Base-by-base conservation (phyloP, 352 stramenopile genomes). In the Phytopythium mirpurense region DNA sequence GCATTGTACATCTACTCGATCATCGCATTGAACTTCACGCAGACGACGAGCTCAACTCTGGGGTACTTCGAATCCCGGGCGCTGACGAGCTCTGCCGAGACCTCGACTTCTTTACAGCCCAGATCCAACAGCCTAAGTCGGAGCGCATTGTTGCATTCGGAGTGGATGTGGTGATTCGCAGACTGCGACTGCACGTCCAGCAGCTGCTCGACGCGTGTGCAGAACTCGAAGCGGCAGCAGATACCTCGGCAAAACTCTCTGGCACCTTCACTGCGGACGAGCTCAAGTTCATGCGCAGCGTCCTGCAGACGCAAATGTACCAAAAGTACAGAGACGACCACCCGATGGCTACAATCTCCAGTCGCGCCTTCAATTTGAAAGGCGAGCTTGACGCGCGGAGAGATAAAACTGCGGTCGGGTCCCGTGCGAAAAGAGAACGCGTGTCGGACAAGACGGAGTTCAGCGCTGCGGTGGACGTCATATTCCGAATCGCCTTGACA, bases 281-380 rank as follows among this genome's bases (percentile, higher is more conserved):
- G 18, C 34, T 56, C 32, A 47, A 55, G 10, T 72, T 83, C 5
- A 50, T 70, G 10, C 51, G 60, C 10, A 40, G 48, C 3, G 53
- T 83, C 44, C 67, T 66, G 59, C 52, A 71, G 40, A 74, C 72
- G 1, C 70, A 83, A 24, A 81, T 81, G 72, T 78, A 72, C 51
- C 71, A 80, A 43, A 78, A 76, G 58, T 78, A 81, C 37, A 59
- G 61, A 46, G 72, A 81, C 29, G 72, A 83, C 27, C 47, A 60
- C 12, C 58, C 54, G 51, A 15, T 54, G 19, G 14, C 51, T 29
- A 11, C n/a, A 23, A 23, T 7, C 15, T 23, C 35, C 12, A 42
- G 31, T 16, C 10, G 1, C 31, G 47, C 32, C 19, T 5, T 21
- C 11, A 54, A 32, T 12, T 3, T 15, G 16, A 26, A 16, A 5